Conservation (phyloP, 2,329 filamentous ascomycete species). For the Fusarium sp. region DNA sequence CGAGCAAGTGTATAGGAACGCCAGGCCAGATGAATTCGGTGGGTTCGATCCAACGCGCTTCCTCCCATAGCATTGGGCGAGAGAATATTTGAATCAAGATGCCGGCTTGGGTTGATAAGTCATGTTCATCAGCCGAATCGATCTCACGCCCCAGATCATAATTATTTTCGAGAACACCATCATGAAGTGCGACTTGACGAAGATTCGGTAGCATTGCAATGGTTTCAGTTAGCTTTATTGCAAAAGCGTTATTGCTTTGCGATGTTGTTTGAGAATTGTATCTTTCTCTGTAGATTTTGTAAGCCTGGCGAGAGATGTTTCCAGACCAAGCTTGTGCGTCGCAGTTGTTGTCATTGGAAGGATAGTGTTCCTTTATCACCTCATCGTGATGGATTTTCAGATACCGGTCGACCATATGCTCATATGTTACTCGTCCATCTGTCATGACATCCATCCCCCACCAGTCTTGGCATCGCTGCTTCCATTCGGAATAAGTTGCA, state of each 20-base stretch:
- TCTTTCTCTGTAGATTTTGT: background rate
- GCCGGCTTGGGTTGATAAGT: background rate
- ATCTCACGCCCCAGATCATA: background rate
- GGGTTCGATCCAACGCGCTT: background rate
- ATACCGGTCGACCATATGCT: background rate
- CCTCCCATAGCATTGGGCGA: background rate
- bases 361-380: background rate
- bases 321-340: rapidly evolving
- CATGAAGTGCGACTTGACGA: background rate
- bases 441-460: rapidly evolving
- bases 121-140: background rate
- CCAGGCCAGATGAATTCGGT: background rate
- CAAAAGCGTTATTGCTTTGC: background rate
- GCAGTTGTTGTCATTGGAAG: background rate
- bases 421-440: rapidly evolving
- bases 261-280: rapidly evolving
- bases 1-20: background rate
- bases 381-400: rapidly evolving
- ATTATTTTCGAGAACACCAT: background rate
- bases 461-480: background rate
- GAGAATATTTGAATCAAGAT: background rate
- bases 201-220: background rate
- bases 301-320: background rate
- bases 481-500: background rate
- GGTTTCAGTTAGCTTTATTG: rapidly evolving